Percentiles rank a stretch among this genome's conserved stretches.
phyloP scores from a whole-genome alignment of 805 yeast species.

The Komagataella kurtzmanii region DNA sequence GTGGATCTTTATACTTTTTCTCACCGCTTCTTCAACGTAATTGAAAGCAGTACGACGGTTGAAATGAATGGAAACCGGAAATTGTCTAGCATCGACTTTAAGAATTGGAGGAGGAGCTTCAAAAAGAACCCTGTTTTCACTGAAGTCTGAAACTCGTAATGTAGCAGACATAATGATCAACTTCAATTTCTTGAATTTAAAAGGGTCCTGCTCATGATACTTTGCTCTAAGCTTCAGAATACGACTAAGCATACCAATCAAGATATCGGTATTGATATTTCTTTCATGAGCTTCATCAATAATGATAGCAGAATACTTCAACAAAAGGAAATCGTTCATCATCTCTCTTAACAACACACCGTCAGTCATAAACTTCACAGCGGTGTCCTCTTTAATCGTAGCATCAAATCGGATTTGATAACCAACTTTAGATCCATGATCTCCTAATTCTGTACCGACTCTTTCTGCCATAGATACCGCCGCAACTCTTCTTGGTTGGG shows the following conservation, averaged over 20 bases:
- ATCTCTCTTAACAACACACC: conserved; percentile 89
- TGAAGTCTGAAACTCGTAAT: conserved; percentile 81
- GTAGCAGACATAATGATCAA: conserved; percentile 96
- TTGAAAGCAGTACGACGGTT: conserved; percentile 65
- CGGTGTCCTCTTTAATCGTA: conserved; percentile 47
- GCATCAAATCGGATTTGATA: conserved; percentile 78
- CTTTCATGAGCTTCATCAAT: conserved; percentile 98
- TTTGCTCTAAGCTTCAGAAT: conserved; percentile 60
- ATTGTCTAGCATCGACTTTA: conserved; percentile 86
- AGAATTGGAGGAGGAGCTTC: conserved; percentile 71
- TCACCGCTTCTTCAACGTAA: conserved; percentile 77
- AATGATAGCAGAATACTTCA: conserved; percentile 73
- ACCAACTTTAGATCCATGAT: conserved; percentile 57
- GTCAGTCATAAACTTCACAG: conserved; percentile 84
- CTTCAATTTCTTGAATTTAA: conserved; percentile 48
- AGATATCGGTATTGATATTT: conserved; percentile 87
- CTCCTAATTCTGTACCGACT: conserved; percentile 65
- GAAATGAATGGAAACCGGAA: conserved; percentile 86
- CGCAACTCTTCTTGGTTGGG: conserved; percentile 93
- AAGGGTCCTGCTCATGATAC: conserved; percentile 32
- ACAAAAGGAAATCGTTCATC: conserved; percentile 73
- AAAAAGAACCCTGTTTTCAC: conserved; percentile 67
- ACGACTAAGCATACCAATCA: conserved; percentile 90
- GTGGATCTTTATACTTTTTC: conserved; percentile 80
- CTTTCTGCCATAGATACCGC: conserved; percentile 85